Conservation (phyloP, 352 stramenopile genomes). For the Lagenidium giganteum region DNA sequence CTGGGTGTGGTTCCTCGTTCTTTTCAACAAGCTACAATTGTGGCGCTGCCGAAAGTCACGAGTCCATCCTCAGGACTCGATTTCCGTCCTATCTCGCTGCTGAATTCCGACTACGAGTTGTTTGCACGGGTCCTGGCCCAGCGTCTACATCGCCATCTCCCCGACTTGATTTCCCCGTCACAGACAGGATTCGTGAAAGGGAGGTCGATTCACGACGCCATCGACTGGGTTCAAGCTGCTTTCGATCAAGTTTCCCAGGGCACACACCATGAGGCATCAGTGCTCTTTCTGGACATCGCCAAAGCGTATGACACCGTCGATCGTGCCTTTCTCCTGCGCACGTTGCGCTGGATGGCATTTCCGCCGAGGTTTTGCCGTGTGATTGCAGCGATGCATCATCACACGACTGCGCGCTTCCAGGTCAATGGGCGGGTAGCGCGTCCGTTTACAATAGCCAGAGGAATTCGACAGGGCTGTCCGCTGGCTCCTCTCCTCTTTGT, state of each 20-base stretch:
- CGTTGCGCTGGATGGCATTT: background rate
- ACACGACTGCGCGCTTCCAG: conserved; percentile 3
- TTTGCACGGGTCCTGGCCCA: conserved; percentile 4
- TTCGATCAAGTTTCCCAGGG: no score
- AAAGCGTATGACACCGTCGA: conserved; percentile 12
- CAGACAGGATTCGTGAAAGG: conserved; percentile 10
- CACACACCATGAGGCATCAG: no score
- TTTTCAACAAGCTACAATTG: background rate
- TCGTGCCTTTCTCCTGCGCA: background rate
- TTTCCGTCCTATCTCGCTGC: conserved; percentile 7
- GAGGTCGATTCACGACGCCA: conserved; percentile 5
- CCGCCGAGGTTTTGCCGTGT: background rate
- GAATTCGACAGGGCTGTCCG: conserved; percentile 11
- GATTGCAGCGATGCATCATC: conserved; percentile 4
- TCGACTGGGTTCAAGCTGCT: no score
- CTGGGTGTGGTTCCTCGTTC: background rate
- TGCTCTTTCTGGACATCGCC: conserved; percentile 10
- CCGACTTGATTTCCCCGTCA: background rate
- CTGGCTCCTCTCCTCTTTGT: conserved; percentile 10
- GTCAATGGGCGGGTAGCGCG: background rate
- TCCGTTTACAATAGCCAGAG: background rate
- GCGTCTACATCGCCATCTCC: background rate
- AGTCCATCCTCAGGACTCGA: background rate
- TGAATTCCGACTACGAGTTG: conserved; percentile 15
- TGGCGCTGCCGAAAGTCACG: background rate